phyloP scores from a whole-genome alignment of 2,329 filamentous ascomycete genomes.

The Aspergillus sp. region DNA sequence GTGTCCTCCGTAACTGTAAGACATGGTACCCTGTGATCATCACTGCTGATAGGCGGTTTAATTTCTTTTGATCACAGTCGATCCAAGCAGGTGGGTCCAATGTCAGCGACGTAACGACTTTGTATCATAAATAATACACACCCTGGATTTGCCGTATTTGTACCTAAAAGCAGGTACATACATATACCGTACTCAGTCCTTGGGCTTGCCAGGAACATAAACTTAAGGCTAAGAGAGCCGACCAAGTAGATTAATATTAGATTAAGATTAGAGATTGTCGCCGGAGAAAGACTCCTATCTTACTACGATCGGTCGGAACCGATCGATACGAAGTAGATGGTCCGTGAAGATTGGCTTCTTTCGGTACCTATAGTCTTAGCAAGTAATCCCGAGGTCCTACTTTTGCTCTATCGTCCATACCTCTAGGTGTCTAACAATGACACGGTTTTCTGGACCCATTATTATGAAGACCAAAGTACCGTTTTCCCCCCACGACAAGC shows the following conservation, averaged over 20 bases:
- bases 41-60: constrained; percentile 9
- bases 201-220: background rate
- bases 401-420: too few species aligned
- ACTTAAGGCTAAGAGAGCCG: background rate
- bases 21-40: background rate
- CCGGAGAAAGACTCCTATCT: background rate
- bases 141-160: too few species aligned
- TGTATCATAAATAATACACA: background rate
- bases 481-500: background rate
- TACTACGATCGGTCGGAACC: background rate
- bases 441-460: background rate
- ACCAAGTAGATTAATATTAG: background rate
- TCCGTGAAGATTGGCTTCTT: background rate
- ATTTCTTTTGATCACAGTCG: constrained; percentile 7
- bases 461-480: background rate
- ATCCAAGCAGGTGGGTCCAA: background rate
- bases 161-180: too few species aligned
- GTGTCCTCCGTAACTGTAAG: background rate
- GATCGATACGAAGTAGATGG: background rate
- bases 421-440: too few species aligned
- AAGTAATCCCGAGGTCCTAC: too few species aligned
- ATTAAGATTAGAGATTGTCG: too few species aligned
- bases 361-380: too few species aligned
- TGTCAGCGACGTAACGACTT: background rate
- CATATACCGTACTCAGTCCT: too few species aligned